Evolutionary conservation across 2,329 filamentous ascomycete genomes (phyloP), one percentile per base, ranked within the genome.

Genomic region (Aspergillus calidoustus): DNA sequence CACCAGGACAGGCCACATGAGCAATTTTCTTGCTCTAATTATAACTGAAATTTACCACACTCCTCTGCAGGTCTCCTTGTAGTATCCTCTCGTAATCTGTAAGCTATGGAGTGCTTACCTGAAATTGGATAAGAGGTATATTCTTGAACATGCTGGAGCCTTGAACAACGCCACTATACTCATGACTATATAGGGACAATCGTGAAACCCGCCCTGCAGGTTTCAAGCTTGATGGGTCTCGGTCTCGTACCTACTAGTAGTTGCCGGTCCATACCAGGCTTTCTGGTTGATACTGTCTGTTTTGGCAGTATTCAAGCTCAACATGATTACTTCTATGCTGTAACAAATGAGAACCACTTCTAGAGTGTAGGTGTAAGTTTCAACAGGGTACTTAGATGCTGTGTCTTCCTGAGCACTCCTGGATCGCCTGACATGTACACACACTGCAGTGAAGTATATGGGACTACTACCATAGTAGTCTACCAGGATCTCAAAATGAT

Each of bases 21-120:
- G n/a, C 48, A 54, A 13, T 53, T 54, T 59, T 54, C 31, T 52
- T 9, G 31, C 31, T 44, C 56, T 52, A 53, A 58, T 22, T 25
- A 58, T 46, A 58, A 51, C 49, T 22, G 41, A 41, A 54, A 5
- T 31, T 30, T 44, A 43, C 25, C 23, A 23, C 52, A 54, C 38
- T 53, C 7, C 6, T 8, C 19, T 19, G 19, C 19, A 19, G 19
- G 19, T 7, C 49, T 31, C 22, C 3, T 5, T 17, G 25, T 28
- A 41, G 9, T 11, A 13, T 38, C 34, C 17, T 15, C 34, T 15
- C 11, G 34, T 15, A 15, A 41, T 13, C 11, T 41, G 34, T 15
- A 41, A 41, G 15, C 13, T 41, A 41, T 15, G 11, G 15, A 15
- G 34, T 15, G 15, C 34, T 17, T 13, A 41, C 34, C 34, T 41